Base-by-base conservation (phyloP, 495 filamentous ascomycete species). In the Talaromyces wortmannii region DNA sequence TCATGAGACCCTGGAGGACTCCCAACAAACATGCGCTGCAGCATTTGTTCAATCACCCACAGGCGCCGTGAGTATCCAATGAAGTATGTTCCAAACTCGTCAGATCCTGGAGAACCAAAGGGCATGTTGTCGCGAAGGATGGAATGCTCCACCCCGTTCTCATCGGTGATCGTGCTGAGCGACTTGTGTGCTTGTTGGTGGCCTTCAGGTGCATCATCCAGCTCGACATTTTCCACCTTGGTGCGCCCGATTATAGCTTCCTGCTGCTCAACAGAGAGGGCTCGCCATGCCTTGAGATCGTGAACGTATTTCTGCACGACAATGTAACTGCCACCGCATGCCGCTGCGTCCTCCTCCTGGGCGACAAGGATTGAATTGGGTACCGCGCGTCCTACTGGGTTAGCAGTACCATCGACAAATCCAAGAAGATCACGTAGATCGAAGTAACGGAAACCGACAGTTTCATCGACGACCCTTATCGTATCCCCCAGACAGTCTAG, bases 41-140 rank as follows among this genome's bases (percentile, higher is more conserved):
- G 55, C 79, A 83, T 83, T 59, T 69, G 68, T 64, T 83, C 80
- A 57, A 81, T 76, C 3, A 83, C 79, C 78, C 79, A 83, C 5
- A 83, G 54, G 4, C 68, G 63, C 2, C 73, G 62, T 11, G 79
- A 78, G 57, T 83, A 83, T 5, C 78, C 80, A 56, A 82, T 82
- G 48, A 83, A 82, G 60, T 82, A 83, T 2, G 79, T 83, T 13
- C 80, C 80, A 53, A 80, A 82, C 62, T 82, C 69, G 1, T 69
- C 73, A 0, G 70, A 64, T 0, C 75, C 77, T 0, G 78, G 79
- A 4, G 74, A 76, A 0, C 80, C 80, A 59, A 82, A 83, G 0
- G 80, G 79, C 80, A 83, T 83, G 58, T 83, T 83, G 52, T 83
- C 80, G 0, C 80, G 72, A 1, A 83, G 66, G 36, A 83, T 79